phyloP scores from a whole-genome alignment of 2,329 filamentous ascomycete genomes.

The Hyphodiscus sp. region DNA sequence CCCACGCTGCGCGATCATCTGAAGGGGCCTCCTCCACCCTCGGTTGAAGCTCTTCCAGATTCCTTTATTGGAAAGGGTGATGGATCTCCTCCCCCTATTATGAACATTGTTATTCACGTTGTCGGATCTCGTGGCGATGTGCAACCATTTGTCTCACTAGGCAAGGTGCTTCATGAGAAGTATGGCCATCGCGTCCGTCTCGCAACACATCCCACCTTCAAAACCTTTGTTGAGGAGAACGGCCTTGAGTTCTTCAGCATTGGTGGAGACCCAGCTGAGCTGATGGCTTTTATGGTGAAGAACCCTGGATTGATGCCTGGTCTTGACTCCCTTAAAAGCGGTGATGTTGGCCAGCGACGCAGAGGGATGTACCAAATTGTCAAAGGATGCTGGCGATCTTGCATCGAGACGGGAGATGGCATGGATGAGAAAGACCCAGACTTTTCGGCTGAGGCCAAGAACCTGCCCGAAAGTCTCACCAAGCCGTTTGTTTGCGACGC shows the following conservation, averaged over 20 bases:
- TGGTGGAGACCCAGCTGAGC: slow-evolving; percentile 57
- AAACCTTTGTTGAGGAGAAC: slow-evolving; percentile 57
- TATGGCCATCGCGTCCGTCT: slow-evolving; percentile 66
- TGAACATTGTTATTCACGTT: slow-evolving; percentile 66
- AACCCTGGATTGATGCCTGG: slow-evolving; percentile 77
- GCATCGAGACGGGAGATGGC: slow-evolving; percentile 49
- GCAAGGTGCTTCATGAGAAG: slow-evolving; percentile 45
- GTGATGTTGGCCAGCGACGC: slow-evolving; percentile 66
- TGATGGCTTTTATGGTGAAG: slow-evolving; percentile 87
- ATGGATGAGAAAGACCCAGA: background rate
- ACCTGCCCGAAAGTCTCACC: background rate
- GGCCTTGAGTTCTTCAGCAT: slow-evolving; percentile 68
- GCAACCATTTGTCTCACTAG: slow-evolving; percentile 47
- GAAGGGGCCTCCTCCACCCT: slow-evolving; percentile 44
- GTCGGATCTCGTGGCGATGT: slow-evolving; percentile 53
- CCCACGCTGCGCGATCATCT: slow-evolving; percentile 52
- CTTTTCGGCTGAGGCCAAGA: background rate
- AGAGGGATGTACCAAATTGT: slow-evolving; percentile 71
- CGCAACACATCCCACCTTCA: slow-evolving; percentile 62
- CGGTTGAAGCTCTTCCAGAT: slow-evolving; percentile 61
- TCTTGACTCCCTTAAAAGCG: slow-evolving; percentile 64
- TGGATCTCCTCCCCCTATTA: slow-evolving; percentile 38
- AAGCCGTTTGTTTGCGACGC: slow-evolving; percentile 59
- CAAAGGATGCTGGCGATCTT: slow-evolving; percentile 75
- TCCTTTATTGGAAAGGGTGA: slow-evolving; percentile 55